Evolutionary conservation across 352 stramenopile species (phyloP).

Genomic region (Phytopythium kandeliae): DNA sequence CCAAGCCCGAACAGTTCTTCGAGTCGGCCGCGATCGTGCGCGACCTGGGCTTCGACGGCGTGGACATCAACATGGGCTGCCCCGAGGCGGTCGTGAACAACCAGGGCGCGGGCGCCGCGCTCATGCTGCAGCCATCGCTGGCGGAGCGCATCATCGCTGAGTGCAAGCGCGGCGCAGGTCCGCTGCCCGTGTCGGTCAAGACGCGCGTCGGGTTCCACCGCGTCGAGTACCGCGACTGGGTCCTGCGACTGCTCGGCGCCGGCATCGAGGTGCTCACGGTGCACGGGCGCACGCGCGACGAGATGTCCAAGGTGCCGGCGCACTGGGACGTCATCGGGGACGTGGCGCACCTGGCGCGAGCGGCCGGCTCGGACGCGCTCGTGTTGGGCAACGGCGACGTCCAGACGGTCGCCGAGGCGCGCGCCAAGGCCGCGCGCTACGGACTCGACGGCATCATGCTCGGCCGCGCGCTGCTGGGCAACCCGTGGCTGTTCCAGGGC

Average conservation of each 20-base stretch:
- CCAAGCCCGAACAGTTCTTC: conserved; percentile 83
- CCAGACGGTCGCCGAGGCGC: conserved; percentile 49
- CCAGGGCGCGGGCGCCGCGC: conserved; percentile 60
- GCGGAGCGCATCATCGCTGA: conserved; percentile 59
- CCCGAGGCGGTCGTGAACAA: conserved; percentile 75
- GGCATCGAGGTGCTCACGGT: conserved; percentile 73
- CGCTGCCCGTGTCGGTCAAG: conserved; percentile 70
- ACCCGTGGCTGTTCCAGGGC: conserved; percentile 78
- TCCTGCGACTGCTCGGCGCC: conserved; percentile 55
- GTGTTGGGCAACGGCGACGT: conserved; percentile 83
- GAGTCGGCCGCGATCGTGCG: conserved; percentile 75
- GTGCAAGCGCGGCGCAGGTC: conserved; percentile 60
- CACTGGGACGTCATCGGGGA: conserved; percentile 83
- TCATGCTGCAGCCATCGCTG: conserved; percentile 59
- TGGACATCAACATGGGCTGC: conserved; percentile 87
- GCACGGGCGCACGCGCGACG: conserved; percentile 67
- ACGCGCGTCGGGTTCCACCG: conserved; percentile 73
- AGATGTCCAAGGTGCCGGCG: conserved; percentile 78
- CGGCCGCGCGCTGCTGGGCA: conserved; percentile 69
- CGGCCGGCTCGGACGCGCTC: conserved; percentile 41
- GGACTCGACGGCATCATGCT: conserved; percentile 79
- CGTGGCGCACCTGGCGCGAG: conserved; percentile 46
- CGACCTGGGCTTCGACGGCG: conserved; percentile 78
- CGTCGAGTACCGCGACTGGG: conserved; percentile 79
- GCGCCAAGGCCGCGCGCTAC: conserved; percentile 60